A percentile compares a stretch with the other conserved stretches of the same genome.
phyloP scores from a whole-genome alignment of 2,329 filamentous ascomycete species.

The Monascus ruber region DNA sequence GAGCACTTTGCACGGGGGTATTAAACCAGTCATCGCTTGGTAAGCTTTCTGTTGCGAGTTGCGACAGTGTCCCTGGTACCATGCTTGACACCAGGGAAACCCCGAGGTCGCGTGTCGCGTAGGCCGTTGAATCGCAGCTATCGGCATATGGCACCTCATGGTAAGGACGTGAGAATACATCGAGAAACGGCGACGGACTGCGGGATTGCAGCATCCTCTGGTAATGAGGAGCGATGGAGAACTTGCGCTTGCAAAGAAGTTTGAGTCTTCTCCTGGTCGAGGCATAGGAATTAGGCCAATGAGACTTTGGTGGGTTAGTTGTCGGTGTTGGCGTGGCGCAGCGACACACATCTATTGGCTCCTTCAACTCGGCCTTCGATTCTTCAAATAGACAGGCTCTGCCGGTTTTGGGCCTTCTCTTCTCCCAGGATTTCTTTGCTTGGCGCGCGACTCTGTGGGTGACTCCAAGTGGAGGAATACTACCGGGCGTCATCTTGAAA shows the following conservation, averaged over 20 bases:
- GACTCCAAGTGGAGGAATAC: conserved; percentile 51
- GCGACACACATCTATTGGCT: conserved; percentile 33
- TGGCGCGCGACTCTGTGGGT: conserved; percentile 52
- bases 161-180: conserved; percentile 24
- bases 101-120: conserved; percentile 34
- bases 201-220: conserved; percentile 49
- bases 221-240: conserved; percentile 52
- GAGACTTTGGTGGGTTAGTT: conserved; percentile 19
- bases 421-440: conserved; percentile 50
- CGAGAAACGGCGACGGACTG: conserved; percentile 48
- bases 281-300: conserved; percentile 48
- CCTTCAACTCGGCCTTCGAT: background rate
- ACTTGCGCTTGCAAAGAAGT: conserved; percentile 49
- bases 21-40: conserved; percentile 25
- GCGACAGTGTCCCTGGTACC: conserved; percentile 26
- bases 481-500: conserved; percentile 56
- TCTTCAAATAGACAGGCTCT: conserved; percentile 4
- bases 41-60: conserved; percentile 19
- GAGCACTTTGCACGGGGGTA: conserved; percentile 14
- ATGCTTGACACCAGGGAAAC: conserved; percentile 33
- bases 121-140: conserved; percentile 17
- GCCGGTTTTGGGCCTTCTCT: conserved; percentile 25
- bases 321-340: conserved; percentile 37
- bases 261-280: conserved; percentile 49
- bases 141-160: conserved; percentile 8